A percentile compares a stretch with the other conserved stretches of the same genome.
phyloP scores from a whole-genome alignment of 2,329 filamentous ascomycete species.

The Epichloe baconii region DNA sequence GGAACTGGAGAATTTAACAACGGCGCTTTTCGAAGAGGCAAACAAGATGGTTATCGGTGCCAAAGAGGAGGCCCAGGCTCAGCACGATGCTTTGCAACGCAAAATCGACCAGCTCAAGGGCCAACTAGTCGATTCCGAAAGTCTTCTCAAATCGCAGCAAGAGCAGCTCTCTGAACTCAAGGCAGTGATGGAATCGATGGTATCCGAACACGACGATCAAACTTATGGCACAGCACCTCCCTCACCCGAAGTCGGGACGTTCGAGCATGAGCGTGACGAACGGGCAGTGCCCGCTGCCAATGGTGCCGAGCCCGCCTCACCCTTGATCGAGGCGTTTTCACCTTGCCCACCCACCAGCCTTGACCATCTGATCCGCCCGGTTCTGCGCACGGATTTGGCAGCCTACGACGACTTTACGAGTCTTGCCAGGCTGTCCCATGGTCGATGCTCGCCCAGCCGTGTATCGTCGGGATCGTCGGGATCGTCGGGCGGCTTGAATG shows the following conservation, averaged over 20 bases:
- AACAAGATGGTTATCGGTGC: conserved; percentile 92
- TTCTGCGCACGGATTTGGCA: conserved; percentile 68
- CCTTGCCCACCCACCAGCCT: conserved; percentile 58
- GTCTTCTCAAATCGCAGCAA: conserved; percentile 75
- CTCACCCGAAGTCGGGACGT: conserved; percentile 62
- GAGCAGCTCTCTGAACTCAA: conserved; percentile 90
- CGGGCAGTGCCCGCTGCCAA: conserved; percentile 14
- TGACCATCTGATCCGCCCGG: conserved; percentile 67
- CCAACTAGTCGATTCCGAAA: conserved; percentile 78
- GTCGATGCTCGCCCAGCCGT: conserved; percentile 43
- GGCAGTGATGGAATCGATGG: conserved; percentile 80
- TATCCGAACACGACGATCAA: conserved; percentile 57
- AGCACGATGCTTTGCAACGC: conserved; percentile 67
- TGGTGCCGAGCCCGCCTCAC: conserved; percentile 19
- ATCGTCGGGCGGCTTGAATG: conserved; percentile 41
- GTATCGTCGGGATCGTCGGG: conserved; percentile 63
- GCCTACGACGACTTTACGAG: conserved; percentile 78
- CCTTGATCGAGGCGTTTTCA: conserved; percentile 29
- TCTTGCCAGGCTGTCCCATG: conserved; percentile 56
- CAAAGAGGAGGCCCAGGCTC: conserved; percentile 75
- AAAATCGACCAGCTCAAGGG: conserved; percentile 79
- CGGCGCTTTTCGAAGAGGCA: conserved; percentile 92
- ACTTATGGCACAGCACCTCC: conserved; percentile 64
- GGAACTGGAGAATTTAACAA: conserved; percentile 80
- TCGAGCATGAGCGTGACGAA: conserved; percentile 44